Evolutionary conservation across 345 rosid genomes (phyloP).

Genomic region (Gossypium herbaceum): DNA sequence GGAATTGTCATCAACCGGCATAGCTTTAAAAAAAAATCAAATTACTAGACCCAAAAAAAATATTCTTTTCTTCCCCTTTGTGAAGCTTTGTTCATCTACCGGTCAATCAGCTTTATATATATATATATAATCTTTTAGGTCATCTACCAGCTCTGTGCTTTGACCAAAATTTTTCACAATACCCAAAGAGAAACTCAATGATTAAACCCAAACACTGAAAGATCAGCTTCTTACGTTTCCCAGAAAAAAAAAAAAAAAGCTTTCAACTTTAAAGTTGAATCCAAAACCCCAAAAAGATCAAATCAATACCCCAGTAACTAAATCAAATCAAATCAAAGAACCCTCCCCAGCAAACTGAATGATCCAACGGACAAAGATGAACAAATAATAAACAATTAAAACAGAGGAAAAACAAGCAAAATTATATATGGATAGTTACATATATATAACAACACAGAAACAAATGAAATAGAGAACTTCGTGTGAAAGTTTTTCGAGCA

Average conservation of each 20-base stretch:
- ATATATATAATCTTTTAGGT: conserved; percentile 23
- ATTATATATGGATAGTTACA: conserved; percentile 7
- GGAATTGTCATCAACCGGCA: conserved; percentile 84
- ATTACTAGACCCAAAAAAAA: conserved; percentile 1
- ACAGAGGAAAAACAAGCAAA: conserved; percentile 7
- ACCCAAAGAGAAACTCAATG: conserved; percentile 45
- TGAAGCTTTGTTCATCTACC: conserved; percentile 65
- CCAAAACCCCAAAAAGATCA: neutral
- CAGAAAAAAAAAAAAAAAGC: neutral
- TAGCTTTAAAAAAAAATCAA: conserved; percentile 18
- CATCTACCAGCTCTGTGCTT: conserved; percentile 46
- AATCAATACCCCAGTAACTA: conserved; percentile 3
- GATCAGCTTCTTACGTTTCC: conserved; percentile 13
- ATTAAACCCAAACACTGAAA: conserved; percentile 36
- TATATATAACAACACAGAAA: neutral
- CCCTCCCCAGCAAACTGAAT: conserved; percentile 10
- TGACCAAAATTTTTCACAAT: conserved; percentile 33
- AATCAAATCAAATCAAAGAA: neutral
- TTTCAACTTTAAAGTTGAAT: neutral
- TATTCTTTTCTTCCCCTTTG: neutral
- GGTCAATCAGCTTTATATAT: conserved; percentile 52
- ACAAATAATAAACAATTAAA: conserved; percentile 12
- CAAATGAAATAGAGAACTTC: conserved; percentile 5
- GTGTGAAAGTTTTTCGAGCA: conserved; percentile 1
- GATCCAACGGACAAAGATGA: conserved; percentile 27